Conservation (phyloP, 148 eudicot species). For the Fallopia convolvulus region DNA sequence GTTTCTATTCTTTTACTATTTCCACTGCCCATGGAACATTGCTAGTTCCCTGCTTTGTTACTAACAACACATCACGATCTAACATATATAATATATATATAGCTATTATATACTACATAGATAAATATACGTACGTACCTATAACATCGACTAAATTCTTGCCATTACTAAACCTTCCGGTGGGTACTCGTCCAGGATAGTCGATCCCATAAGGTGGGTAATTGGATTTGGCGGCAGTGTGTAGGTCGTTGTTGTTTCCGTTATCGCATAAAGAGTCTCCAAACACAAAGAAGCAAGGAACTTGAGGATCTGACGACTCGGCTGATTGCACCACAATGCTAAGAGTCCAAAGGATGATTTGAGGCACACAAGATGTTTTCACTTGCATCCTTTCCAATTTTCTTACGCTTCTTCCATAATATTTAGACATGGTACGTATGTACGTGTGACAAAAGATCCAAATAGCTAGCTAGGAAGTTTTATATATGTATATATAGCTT, state of each 20-base stretch:
- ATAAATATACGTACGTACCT: constrained; percentile 17
- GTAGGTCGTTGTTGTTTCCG: constrained; percentile 45
- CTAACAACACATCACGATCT: too few relatives aligned
- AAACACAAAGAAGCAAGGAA: constrained; percentile 47
- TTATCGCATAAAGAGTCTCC: constrained; percentile 54
- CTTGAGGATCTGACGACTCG: constrained; percentile 17
- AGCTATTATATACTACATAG: background rate
- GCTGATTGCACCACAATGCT: background rate
- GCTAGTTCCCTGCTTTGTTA: too few relatives aligned
- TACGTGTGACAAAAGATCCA: too few relatives aligned
- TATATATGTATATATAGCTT: too few relatives aligned
- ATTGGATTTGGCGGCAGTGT: constrained; percentile 37
- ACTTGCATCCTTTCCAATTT: background rate
- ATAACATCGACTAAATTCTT: constrained; percentile 38
- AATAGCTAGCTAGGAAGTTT: too few relatives aligned
- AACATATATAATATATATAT: too few relatives aligned
- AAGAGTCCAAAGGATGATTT: background rate
- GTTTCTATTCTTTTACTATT: too few relatives aligned
- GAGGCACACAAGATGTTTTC: background rate
- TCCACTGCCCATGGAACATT: too few relatives aligned
- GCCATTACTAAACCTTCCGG: constrained; percentile 51
- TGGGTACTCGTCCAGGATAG: constrained; percentile 27
- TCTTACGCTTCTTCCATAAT: background rate
- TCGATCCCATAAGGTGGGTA: constrained; percentile 53
- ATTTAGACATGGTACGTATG: background rate